Percentiles rank a stretch among this genome's conserved stretches.
Evolutionary conservation across 2,329 filamentous ascomycete genomes (phyloP).

Genomic region (Corinectria fuckeliana): DNA sequence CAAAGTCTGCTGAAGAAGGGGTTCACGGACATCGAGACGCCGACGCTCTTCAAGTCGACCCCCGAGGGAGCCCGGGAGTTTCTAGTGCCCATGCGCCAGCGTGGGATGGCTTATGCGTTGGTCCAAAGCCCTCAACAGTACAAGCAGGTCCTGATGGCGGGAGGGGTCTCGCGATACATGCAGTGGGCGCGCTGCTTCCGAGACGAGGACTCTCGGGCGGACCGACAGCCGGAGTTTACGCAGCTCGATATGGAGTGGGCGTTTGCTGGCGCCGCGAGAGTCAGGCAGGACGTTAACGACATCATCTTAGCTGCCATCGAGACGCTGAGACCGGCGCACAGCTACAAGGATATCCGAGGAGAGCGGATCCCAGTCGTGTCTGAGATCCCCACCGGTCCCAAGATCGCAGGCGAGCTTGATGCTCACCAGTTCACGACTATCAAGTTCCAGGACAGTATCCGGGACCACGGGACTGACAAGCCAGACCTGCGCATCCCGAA

Average conservation of each 20-base stretch:
- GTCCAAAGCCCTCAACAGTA: slow-evolving; percentile 98
- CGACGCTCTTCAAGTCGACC: slow-evolving; percentile 95
- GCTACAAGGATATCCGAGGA: slow-evolving; percentile 68
- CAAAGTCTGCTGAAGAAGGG: slow-evolving; percentile 61
- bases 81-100: slow-evolving; percentile 81
- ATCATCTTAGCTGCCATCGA: slow-evolving; percentile 42
- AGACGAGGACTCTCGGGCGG: slow-evolving; percentile 90
- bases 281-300: slow-evolving; percentile 45
- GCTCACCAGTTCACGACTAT: slow-evolving; percentile 44
- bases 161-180: slow-evolving; percentile 81
- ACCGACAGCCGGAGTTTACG: slow-evolving; percentile 96
- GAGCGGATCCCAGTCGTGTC: slow-evolving; percentile 43
- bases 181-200: slow-evolving; percentile 95
- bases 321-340: slow-evolving; percentile 42
- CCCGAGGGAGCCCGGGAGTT: slow-evolving; percentile 96
- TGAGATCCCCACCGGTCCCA: slow-evolving; percentile 28
- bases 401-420: slow-evolving; percentile 24
- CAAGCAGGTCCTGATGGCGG: slow-evolving; percentile 96
- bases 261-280: slow-evolving; percentile 66
- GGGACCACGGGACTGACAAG: slow-evolving; percentile 85
- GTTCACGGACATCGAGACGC: slow-evolving; percentile 87
- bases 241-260: slow-evolving; percentile 93
- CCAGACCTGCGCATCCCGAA: slow-evolving; percentile 82
- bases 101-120: slow-evolving; percentile 83
- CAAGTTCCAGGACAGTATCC: slow-evolving; percentile 65